Percentiles rank a stretch among this genome's conserved stretches.
Evolutionary conservation across 768 basidiomycete genomes (phyloP).

Genomic region (Sporobolomyces roseus): DNA sequence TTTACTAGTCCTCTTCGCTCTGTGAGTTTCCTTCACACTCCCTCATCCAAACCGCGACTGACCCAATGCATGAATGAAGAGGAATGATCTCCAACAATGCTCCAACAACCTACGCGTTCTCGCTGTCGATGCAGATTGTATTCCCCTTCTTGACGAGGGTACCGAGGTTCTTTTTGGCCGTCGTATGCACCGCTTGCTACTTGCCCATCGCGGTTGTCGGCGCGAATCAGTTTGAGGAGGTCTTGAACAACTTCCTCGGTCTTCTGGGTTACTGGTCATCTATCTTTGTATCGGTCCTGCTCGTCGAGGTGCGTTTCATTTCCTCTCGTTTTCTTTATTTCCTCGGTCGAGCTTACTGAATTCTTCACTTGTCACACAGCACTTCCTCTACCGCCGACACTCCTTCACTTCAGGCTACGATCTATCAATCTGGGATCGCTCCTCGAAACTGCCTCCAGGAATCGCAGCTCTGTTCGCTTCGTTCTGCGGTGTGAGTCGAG

Average conservation of each 20-base stretch:
- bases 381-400: slow-evolving; percentile 61
- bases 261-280: slow-evolving; percentile 61
- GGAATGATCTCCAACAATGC: slow-evolving; percentile 76
- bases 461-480: slow-evolving; percentile 60
- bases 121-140: slow-evolving; percentile 68
- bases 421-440: slow-evolving; percentile 57
- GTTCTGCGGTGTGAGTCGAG: slow-evolving; percentile 53
- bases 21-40: too few relatives aligned
- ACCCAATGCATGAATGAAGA: too few relatives aligned
- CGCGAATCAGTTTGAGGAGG: slow-evolving; percentile 58
- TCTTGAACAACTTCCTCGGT: slow-evolving; percentile 65
- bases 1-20: slow-evolving; percentile 65
- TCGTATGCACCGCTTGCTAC: slow-evolving; percentile 65
- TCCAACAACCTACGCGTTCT: slow-evolving; percentile 74
- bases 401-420: slow-evolving; percentile 55
- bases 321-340: not conserved
- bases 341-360: not conserved
- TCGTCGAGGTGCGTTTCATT: slow-evolving; percentile 47
- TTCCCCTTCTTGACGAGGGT: slow-evolving; percentile 59
- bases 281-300: slow-evolving; percentile 54
- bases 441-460: slow-evolving; percentile 60
- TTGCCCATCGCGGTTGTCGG: slow-evolving; percentile 56
- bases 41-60: too few relatives aligned
- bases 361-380: slow-evolving; percentile 52
- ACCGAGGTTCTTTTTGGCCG: slow-evolving; percentile 66